A percentile compares a stretch with the other conserved stretches of the same genome.
These are phyloP conservation scores for Botryotinia narcissicola DNA, from an alignment of 2,329 filamentous ascomycete species.

Conservation along the genomic window DNA sequence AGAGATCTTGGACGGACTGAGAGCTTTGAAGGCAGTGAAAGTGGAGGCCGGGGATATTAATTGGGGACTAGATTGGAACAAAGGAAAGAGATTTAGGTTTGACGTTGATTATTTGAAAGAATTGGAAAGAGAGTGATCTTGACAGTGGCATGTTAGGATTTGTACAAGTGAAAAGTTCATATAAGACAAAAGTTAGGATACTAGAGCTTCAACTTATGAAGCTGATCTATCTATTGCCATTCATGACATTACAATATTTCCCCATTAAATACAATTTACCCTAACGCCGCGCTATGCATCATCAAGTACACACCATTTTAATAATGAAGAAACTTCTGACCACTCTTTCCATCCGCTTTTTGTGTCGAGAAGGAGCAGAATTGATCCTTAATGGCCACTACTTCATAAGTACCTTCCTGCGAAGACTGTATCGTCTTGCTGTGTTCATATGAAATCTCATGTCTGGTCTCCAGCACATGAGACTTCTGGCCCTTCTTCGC, in stretches of 20 bases:
- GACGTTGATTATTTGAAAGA: constrained; percentile 32
- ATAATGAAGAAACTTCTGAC: constrained; percentile 40
- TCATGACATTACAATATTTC: constrained; percentile 9
- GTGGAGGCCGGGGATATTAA: constrained; percentile 33
- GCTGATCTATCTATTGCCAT: not conserved
- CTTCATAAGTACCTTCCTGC: constrained; percentile 96
- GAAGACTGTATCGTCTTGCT: constrained; percentile 79
- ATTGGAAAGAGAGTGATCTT: constrained; percentile 27
- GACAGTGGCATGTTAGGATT: not conserved
- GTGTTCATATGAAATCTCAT: constrained; percentile 79
- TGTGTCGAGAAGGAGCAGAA: constrained; percentile 85
- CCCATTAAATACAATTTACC: constrained; percentile 13
- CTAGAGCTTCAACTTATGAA: constrained; percentile 6
- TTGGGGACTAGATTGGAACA: constrained; percentile 35
- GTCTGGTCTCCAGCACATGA: constrained; percentile 83
- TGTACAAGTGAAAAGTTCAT: not conserved
- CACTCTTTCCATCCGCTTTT: constrained; percentile 51
- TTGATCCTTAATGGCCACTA: constrained; percentile 91
- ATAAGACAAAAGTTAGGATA: not conserved
- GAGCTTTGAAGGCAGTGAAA: constrained; percentile 24
- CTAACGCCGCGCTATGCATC: constrained; percentile 40
- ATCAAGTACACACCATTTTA: constrained; percentile 25
- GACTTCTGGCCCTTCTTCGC: constrained; percentile 72
- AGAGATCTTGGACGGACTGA: constrained; percentile 33
- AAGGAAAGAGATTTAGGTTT: constrained; percentile 32